These are phyloP conservation scores for Umbelopsis sp. DNA, from an alignment of 192 early-diverging fungal genomes.

Conservation along the genomic window DNA sequence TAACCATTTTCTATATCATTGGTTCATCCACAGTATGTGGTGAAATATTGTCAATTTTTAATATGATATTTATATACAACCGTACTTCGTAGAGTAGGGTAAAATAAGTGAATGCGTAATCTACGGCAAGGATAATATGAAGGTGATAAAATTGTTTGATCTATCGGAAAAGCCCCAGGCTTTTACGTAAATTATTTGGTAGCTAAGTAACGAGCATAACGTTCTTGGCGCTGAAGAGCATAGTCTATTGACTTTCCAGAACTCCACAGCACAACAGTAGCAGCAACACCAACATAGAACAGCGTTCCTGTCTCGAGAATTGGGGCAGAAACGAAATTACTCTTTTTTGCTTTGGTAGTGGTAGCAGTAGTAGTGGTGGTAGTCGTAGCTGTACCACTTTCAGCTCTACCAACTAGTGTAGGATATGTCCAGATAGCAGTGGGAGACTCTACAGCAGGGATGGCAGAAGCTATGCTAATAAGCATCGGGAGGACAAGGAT, in stretches of 20 bases:
- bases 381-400: neutral
- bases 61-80: conserved; percentile 2
- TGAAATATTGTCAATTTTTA: too few relatives aligned
- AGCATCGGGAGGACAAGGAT: neutral
- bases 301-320: conserved; percentile 29
- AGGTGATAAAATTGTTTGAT: neutral
- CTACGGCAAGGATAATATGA: neutral
- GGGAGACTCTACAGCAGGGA: neutral
- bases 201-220: conserved; percentile 14
- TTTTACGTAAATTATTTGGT: neutral
- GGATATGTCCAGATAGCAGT: too few relatives aligned
- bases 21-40: too few relatives aligned
- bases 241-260: conserved; percentile 33
- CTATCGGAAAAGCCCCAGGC: neutral
- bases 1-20: too few relatives aligned
- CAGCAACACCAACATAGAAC: conserved; percentile 28
- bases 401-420: neutral
- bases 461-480: neutral
- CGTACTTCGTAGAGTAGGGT: neutral
- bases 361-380: neutral
- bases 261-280: conserved; percentile 29
- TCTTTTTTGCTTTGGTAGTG: neutral
- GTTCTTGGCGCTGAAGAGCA: conserved; percentile 24
- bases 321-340: conserved; percentile 19
- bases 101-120: neutral